Evolutionary conservation across 305 asterid genomes (phyloP), one percentile per base, ranked within the genome.

Genomic region (Coffea humblotiana): DNA sequence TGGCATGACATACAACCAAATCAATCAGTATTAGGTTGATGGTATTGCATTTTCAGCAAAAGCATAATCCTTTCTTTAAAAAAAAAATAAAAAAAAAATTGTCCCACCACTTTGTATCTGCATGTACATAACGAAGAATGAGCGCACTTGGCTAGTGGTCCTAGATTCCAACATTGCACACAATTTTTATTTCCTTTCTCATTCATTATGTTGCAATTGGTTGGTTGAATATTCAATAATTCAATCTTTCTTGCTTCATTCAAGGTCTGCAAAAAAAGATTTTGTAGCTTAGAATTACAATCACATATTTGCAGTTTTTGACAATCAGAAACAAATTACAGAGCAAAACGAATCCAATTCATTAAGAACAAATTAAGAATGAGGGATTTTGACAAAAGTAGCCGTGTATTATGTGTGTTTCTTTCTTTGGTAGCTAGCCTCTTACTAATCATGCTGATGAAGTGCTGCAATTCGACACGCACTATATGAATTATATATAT

Each of bases 1-100:
- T n/a, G 61, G 81, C 76, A 37, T 78, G 81, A 78, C 69, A 51
- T 10, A 37, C 37, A 48, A 56, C 70, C 78, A 56, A 60, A 13
- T 16, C 45, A 68, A 78, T 32, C 77, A 78, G 23, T 71, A 35
- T 1, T 16, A 71, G 16, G 10, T 23, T 21, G 32, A 56, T n/a
- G 70, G 3, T 12, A 12, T 27, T 64, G 70, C 9, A 7, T 64
- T 64, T 64, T 64, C 70, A 63, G 37, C 18, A n/a, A 61, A 29
- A 60, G 3, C n/a, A 23, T 23, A 1, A 5, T 1, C 58, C 2
- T 49, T 25, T 25, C 13, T 27, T 11, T 1, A 76, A 29, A 29
- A 29, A 29, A 29, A 29, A 29, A 29, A 29, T n/a, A 29, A 0
- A 29, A 29, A 29, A 29, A 29, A 29, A 23, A 2, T 78, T 54